phyloP scores from a whole-genome alignment of 208 protist species.

The Crithidia bombi region DNA sequence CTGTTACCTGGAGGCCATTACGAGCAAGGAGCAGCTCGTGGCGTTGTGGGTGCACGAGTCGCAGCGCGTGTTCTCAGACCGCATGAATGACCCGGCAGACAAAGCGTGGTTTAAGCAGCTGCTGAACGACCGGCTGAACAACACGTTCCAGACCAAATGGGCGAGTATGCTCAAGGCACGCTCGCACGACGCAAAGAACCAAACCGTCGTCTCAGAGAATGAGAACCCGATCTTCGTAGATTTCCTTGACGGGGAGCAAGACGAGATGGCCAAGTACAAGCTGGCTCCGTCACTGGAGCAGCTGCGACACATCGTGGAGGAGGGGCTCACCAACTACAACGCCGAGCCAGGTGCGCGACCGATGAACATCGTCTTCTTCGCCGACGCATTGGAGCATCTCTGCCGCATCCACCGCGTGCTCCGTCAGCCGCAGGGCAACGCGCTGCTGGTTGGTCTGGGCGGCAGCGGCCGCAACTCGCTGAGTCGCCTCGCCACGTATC shows the following conservation, averaged over 20 bases:
- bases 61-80: conserved; percentile 97
- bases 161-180: conserved; percentile 89
- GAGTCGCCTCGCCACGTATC: conserved; percentile 96
- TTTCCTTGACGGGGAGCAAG: conserved; percentile 93
- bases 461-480: conserved; percentile 97
- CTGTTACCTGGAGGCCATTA: conserved; percentile 89
- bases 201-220: conserved; percentile 59
- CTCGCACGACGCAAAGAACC: conserved; percentile 48
- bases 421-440: conserved; percentile 96
- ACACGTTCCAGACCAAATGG: conserved; percentile 94
- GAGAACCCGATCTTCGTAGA: conserved; percentile 95
- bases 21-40: conserved; percentile 94
- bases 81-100: conserved; percentile 95
- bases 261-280: conserved; percentile 95
- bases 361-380: conserved; percentile 98
- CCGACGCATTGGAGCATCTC: conserved; percentile 97
- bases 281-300: conserved; percentile 91
- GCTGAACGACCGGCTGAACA: conserved; percentile 93
- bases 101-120: conserved; percentile 92
- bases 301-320: conserved; percentile 93
- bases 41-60: conserved; percentile 98
- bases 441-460: conserved; percentile 97
- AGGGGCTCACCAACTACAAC: conserved; percentile 95
- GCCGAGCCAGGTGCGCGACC: conserved; percentile 84
- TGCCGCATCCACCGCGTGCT: conserved; percentile 97